Percentiles rank a stretch among this genome's conserved stretches.
Conservation (phyloP, 441 rosid species). For the Macaranga tanarius region DNA sequence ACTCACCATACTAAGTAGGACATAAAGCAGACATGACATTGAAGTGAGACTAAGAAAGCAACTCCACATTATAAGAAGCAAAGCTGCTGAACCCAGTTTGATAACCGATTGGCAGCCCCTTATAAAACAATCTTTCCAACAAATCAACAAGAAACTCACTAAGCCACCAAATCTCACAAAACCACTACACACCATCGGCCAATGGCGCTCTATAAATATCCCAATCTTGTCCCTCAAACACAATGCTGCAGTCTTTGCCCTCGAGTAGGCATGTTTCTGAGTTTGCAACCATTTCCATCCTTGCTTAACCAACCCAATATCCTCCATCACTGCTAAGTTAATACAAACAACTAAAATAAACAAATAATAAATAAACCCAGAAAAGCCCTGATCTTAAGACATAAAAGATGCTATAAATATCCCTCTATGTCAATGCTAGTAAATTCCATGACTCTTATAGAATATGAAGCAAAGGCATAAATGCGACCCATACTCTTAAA, state of each 20-base stretch:
- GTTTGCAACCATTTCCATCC: slow-evolving; percentile 88
- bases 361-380: slow-evolving; percentile 6
- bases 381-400: slow-evolving; percentile 5
- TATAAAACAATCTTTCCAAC: slow-evolving; percentile 68
- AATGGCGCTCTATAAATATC: slow-evolving; percentile 66
- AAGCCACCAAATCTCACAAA: slow-evolving; percentile 48
- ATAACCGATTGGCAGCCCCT: slow-evolving; percentile 72
- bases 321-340: slow-evolving; percentile 62
- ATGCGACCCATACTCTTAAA: slow-evolving; percentile 9
- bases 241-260: slow-evolving; percentile 42
- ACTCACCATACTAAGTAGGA: slow-evolving; percentile 78
- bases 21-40: slow-evolving; percentile 74
- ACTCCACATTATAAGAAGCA: slow-evolving; percentile 96
- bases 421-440: slow-evolving; percentile 9
- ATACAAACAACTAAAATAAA: slow-evolving; percentile 6
- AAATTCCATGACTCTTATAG: background rate
- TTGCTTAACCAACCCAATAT: slow-evolving; percentile 82
- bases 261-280: slow-evolving; percentile 60
- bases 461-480: slow-evolving; percentile 1
- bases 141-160: slow-evolving; percentile 47
- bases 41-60: slow-evolving; percentile 97
- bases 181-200: slow-evolving; percentile 83
- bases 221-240: slow-evolving; percentile 57
- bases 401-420: background rate
- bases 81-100: slow-evolving; percentile 79